A percentile compares a stretch with the other conserved stretches of the same genome.
Conservation (phyloP, 1,284 basidiomycete genomes). For the Cryptococcus depauperatus region DNA sequence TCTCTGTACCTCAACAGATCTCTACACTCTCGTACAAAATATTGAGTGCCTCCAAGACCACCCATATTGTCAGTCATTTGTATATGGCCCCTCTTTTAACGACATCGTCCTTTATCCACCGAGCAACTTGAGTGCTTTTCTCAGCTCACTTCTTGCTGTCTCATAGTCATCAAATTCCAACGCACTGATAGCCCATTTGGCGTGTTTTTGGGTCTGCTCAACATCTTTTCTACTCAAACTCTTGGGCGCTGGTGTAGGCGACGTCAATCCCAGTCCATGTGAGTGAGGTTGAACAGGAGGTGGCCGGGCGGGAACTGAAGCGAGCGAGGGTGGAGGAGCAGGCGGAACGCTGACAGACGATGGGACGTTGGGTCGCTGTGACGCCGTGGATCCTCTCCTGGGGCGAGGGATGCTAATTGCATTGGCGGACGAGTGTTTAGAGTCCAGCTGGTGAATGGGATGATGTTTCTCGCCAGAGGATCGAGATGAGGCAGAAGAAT, state of each 20-base stretch:
- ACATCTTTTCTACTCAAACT: slow-evolving; percentile 45
- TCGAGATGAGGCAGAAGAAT: slow-evolving; percentile 2
- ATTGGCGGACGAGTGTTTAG: not conserved
- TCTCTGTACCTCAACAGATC: no score
- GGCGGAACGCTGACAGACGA: slow-evolving; percentile 17
- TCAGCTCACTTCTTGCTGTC: slow-evolving; percentile 70
- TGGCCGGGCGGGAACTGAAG: slow-evolving; percentile 10
- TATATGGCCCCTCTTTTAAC: no score
- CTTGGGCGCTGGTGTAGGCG: slow-evolving; percentile 12
- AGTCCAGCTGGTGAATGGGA: not conserved
- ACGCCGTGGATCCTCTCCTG: not conserved
- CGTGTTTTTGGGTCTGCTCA: slow-evolving; percentile 75
- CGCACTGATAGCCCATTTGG: slow-evolving; percentile 79
- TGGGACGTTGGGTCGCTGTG: not conserved
- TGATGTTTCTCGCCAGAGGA: not conserved
- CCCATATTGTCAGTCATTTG: no score
- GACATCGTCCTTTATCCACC: slow-evolving; percentile 48
- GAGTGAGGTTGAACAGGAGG: slow-evolving; percentile 13
- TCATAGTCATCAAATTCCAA: slow-evolving; percentile 85
- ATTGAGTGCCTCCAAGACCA: no score
- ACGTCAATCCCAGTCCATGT: slow-evolving; percentile 15
- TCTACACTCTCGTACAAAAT: no score
- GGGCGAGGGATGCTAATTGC: not conserved
- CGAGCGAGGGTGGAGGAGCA: slow-evolving; percentile 21
- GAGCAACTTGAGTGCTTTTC: slow-evolving; percentile 63